Percentiles rank a stretch among this genome's conserved stretches.
These are phyloP conservation scores for Arthrobotrys iridis DNA, from an alignment of 2,329 filamentous ascomycete genomes.

Conservation along the genomic window DNA sequence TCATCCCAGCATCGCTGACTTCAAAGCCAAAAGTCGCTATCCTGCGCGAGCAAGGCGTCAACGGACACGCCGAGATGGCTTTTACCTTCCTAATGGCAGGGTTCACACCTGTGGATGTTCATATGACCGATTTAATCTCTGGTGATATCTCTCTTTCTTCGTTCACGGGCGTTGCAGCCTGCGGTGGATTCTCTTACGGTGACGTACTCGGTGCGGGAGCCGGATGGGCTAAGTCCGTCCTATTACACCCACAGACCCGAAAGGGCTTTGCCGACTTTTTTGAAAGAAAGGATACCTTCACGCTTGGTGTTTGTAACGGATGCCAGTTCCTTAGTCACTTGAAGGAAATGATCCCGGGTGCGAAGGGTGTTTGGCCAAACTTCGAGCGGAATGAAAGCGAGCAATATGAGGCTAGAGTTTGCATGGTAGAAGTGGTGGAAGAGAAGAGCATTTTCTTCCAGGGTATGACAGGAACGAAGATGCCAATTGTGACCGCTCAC, in stretches of 20 bases:
- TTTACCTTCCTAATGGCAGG: conserved; percentile 92
- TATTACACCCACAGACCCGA: conserved; percentile 80
- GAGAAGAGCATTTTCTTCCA: conserved; percentile 83
- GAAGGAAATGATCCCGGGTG: conserved; percentile 85
- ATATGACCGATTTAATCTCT: conserved; percentile 92
- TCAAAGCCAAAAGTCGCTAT: conserved; percentile 83
- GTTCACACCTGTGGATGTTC: conserved; percentile 90
- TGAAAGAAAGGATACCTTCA: conserved; percentile 84
- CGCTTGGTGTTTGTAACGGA: conserved; percentile 94
- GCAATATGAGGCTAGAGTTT: conserved; percentile 88
- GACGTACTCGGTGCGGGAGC: conserved; percentile 93
- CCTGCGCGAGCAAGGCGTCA: conserved; percentile 92
- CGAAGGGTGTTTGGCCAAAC: conserved; percentile 78
- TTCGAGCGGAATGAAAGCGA: conserved; percentile 86
- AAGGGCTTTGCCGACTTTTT: conserved; percentile 79
- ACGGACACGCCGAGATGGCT: conserved; percentile 96
- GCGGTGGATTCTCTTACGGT: conserved; percentile 95
- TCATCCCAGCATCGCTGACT: conserved; percentile 66
- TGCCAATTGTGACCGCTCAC: conserved; percentile 89
- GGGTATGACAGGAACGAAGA: conserved; percentile 81
- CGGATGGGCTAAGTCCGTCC: conserved; percentile 93
- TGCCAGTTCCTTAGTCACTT: conserved; percentile 92
- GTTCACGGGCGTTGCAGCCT: conserved; percentile 91
- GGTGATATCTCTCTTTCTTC: conserved; percentile 79
- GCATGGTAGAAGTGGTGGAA: conserved; percentile 82